Evolutionary conservation across 148 eudicot genomes (phyloP).

Genomic region (Chenopodium suecicum): DNA sequence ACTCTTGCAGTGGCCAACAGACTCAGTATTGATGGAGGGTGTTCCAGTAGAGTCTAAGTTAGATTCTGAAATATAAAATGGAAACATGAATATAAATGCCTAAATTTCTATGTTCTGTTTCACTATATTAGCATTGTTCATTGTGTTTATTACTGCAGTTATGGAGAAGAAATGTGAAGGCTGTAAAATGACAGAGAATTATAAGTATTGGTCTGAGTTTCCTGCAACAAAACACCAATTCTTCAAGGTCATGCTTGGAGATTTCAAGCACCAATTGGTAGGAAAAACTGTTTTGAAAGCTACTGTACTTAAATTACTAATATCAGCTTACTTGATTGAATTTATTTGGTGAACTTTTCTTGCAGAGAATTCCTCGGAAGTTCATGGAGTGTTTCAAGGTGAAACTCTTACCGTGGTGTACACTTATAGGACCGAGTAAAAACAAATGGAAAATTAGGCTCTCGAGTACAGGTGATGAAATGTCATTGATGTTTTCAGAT

Average conservation of each 20-base stretch:
- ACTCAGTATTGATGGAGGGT: no score
- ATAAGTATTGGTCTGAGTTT: constrained; percentile 12
- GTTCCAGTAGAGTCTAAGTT: no score
- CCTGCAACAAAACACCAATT: constrained; percentile 10
- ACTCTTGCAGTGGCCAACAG: no score
- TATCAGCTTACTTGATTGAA: no score
- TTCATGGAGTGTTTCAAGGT: constrained; percentile 12
- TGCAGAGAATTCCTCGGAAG: constrained; percentile 18
- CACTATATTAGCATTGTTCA: background rate
- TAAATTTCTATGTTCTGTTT: background rate
- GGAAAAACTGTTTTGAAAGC: background rate
- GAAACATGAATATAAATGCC: background rate
- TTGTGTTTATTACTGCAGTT: background rate
- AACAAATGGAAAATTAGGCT: constrained; percentile 18
- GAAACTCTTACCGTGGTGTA: background rate
- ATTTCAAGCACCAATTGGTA: background rate
- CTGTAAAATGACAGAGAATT: background rate
- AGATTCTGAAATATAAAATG: no score
- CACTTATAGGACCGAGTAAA: constrained; percentile 15
- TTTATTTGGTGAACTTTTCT: background rate
- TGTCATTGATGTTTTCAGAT: background rate
- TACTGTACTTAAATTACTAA: background rate
- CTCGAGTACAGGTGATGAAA: background rate
- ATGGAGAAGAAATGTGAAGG: constrained; percentile 1
- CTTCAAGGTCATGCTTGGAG: constrained; percentile 13